phyloP scores from a whole-genome alignment of 805 yeast genomes.

The Pichia insulana region DNA sequence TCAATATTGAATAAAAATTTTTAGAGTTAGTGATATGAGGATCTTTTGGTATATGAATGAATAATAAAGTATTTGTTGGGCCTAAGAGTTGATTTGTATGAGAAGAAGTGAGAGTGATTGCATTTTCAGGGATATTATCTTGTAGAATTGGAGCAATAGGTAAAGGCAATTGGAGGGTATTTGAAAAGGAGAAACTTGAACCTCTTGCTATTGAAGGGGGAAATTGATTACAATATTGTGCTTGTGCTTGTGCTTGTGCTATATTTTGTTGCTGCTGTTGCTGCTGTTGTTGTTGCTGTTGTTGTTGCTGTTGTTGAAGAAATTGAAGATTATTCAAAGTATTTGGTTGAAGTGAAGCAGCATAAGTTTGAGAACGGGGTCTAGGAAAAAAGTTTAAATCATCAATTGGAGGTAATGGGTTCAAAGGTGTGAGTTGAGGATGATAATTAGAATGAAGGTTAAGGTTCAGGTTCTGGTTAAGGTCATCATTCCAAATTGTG shows the following conservation, averaged over 20 bases:
- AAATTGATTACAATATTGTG: slow-evolving; percentile 1
- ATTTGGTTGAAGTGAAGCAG: slow-evolving; percentile 11
- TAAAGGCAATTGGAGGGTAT: not conserved
- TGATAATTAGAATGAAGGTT: slow-evolving; percentile 9
- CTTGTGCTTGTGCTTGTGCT: slow-evolving; percentile 4
- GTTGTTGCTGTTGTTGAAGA: slow-evolving; percentile 1
- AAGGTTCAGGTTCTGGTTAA: not conserved
- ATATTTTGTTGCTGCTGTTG: slow-evolving; percentile 14
- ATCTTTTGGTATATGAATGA: slow-evolving; percentile 67
- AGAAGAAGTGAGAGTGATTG: slow-evolving; percentile 57
- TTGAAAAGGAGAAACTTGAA: not conserved
- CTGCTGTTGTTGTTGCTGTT: slow-evolving; percentile 14
- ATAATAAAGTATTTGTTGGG: slow-evolving; percentile 68
- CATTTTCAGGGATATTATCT: slow-evolving; percentile 55
- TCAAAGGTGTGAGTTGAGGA: not conserved
- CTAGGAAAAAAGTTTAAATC: slow-evolving; percentile 10
- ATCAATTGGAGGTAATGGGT: too few species aligned
- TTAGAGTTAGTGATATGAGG: slow-evolving; percentile 37
- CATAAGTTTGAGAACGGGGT: slow-evolving; percentile 36
- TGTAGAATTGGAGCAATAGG: slow-evolving; percentile 22
- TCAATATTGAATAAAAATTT: slow-evolving; percentile 43
- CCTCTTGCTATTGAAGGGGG: slow-evolving; percentile 6
- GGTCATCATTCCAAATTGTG: not conserved
- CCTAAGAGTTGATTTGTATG: slow-evolving; percentile 61
- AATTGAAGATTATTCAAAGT: slow-evolving; percentile 4